Conservation (phyloP, 129 eudicot species). For the Kitagawia praeruptora region DNA sequence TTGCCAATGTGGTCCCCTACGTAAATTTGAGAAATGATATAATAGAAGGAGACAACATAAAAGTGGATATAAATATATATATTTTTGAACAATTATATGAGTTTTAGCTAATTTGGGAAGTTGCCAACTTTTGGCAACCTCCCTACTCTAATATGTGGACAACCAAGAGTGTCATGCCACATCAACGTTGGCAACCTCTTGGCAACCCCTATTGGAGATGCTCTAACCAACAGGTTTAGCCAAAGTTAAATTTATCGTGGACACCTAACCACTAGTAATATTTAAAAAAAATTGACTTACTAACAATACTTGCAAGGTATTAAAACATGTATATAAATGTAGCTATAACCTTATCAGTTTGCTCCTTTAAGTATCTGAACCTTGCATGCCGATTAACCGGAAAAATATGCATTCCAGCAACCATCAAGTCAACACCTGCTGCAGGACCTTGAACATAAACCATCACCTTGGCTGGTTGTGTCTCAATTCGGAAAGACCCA, state of each 20-base stretch:
- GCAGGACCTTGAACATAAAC: conserved; percentile 92
- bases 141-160: no score
- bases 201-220: no score
- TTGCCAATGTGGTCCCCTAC: no score
- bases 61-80: no score
- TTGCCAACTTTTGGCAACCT: no score
- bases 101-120: no score
- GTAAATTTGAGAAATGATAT: no score
- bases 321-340: neutral
- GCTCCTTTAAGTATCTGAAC: conserved; percentile 49
- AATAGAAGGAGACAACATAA: no score
- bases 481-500: conserved; percentile 84
- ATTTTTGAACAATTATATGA: no score
- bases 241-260: neutral
- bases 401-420: conserved; percentile 82
- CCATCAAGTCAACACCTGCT: conserved; percentile 65
- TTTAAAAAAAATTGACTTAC: neutral
- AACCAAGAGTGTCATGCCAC: no score
- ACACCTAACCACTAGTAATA: neutral
- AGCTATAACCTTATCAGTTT: conserved; percentile 53
- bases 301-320: neutral
- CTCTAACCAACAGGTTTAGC: neutral
- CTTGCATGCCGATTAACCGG: conserved; percentile 65
- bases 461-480: conserved; percentile 57
- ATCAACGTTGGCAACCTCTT: no score